Evolutionary conservation across 192 early-diverging fungal genomes (phyloP), one percentile per base, ranked within the genome.

Genomic region (Irineochytrium annulatum): DNA sequence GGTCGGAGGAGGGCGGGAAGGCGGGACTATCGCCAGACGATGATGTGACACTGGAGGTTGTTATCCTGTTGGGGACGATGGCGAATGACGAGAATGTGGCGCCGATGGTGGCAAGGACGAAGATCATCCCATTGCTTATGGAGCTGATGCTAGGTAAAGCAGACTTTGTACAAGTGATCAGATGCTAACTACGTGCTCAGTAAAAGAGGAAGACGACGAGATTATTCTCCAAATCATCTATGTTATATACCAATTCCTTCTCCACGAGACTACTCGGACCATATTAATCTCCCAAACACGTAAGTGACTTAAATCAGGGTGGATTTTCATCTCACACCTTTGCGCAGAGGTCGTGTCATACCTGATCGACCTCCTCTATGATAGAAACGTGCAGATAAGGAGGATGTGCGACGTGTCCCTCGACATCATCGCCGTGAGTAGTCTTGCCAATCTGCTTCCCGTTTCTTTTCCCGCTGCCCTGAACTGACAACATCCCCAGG

Each of bases 121-220:
- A 59, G 8, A 67, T 79, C 11, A 43, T 79, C 31, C 63, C 34
- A 28, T 29, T 70, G 17, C 52, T 84, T 24, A 69, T 84, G 60
- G 71, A 75, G 16, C 45, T 77, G 27, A 84, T 84, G 81, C 75
- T 75, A 24, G 69, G 78, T 80, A 62, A 41, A 24, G 52, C 39
- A 43, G 13, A 19, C 1, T 46, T 57, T 5, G 31, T 19, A 8
- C 11, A 49, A 8, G 60, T 46, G 13, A 0, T 51, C 1, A 19
- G 33, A 45, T 19, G 5, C n/a, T 63, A 43, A 61, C n/a, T 62
- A 22, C 41, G 13, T 14, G 0, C 28, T 13, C 34, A 75, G 80
- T 68, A 8, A 83, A 82, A 54, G 81, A 84, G 52, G 81, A 84
- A 41, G 81, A 84, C 66, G 81, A 84, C 51, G 81, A 84, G 58